These are phyloP conservation scores for Castanea mollissima DNA, from an alignment of 306 rosid species.

Conservation along the genomic window DNA sequence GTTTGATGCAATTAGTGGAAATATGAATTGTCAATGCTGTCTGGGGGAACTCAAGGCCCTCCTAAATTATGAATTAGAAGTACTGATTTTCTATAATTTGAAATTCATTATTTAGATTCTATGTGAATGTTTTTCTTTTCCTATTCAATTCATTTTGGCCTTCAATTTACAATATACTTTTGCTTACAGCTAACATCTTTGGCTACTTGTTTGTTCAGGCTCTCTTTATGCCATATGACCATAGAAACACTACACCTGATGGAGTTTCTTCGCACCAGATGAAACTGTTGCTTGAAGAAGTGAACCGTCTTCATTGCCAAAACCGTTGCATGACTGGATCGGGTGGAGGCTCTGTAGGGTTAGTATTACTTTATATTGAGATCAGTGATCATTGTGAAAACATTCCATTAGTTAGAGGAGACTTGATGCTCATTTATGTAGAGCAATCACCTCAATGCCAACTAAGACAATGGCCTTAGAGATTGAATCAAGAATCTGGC, in stretches of 20 bases:
- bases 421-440: not conserved
- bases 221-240: conserved; percentile 97
- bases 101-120: not conserved
- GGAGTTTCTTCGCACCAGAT: conserved; percentile 65
- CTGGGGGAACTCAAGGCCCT: not conserved
- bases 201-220: conserved; percentile 51
- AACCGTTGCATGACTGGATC: conserved; percentile 85
- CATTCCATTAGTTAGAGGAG: not conserved
- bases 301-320: conserved; percentile 75
- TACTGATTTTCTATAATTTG: not conserved
- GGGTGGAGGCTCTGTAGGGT: conserved; percentile 99
- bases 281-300: conserved; percentile 79
- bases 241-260: conserved; percentile 82
- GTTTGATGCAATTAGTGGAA: not conserved
- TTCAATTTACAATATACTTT: not conserved
- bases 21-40: not conserved
- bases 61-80: not conserved
- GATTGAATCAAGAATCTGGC: not conserved
- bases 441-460: not conserved
- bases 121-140: not conserved
- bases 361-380: conserved; percentile 35
- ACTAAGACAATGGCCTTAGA: not conserved
- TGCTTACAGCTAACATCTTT: not conserved
- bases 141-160: not conserved
- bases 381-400: conserved; percentile 10